Conservation (phyloP, 208 protist genomes). For the Porcisia hertigi region DNA sequence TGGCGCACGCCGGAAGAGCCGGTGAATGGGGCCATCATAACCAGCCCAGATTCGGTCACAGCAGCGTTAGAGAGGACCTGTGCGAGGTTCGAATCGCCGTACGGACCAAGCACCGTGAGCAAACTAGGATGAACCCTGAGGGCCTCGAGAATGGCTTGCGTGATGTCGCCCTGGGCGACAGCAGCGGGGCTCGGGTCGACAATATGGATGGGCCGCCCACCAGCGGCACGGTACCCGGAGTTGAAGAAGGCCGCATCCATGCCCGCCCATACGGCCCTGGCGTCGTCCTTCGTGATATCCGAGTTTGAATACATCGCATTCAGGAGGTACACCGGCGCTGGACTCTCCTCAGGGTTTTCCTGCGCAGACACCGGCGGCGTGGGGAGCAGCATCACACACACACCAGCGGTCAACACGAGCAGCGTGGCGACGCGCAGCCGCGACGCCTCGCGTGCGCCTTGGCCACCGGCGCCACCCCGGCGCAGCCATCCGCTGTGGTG, state of each 20-base stretch:
- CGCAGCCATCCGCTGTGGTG: too few species aligned
- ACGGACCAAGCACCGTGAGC: constrained; percentile 31
- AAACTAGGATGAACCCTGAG: constrained; percentile 1
- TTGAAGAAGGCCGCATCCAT: constrained; percentile 33
- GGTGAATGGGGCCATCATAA: constrained; percentile 39
- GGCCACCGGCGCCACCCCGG: too few species aligned
- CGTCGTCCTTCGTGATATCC: neutral
- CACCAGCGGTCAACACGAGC: too few species aligned
- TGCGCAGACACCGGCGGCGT: too few species aligned
- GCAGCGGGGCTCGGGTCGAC: constrained; percentile 1
- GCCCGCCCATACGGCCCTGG: constrained; percentile 26
- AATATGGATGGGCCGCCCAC: constrained; percentile 21
- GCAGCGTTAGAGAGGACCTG: constrained; percentile 8
- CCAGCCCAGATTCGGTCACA: constrained; percentile 22
- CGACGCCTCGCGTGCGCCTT: too few species aligned
- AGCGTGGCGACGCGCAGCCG: too few species aligned
- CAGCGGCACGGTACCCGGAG: constrained; percentile 6
- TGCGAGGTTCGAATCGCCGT: constrained; percentile 19
- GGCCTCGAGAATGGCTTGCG: neutral
- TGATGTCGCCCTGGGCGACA: constrained; percentile 1
- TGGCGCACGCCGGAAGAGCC: constrained; percentile 33
- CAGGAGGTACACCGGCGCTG: constrained; percentile 19
- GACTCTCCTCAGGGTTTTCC: too few species aligned
- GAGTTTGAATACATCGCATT: constrained; percentile 14
- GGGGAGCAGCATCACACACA: too few species aligned